Evolutionary conservation across 176 grass and related monocot genomes (phyloP), one percentile per base, ranked within the genome.

Genomic region (Hordeum marinum): DNA sequence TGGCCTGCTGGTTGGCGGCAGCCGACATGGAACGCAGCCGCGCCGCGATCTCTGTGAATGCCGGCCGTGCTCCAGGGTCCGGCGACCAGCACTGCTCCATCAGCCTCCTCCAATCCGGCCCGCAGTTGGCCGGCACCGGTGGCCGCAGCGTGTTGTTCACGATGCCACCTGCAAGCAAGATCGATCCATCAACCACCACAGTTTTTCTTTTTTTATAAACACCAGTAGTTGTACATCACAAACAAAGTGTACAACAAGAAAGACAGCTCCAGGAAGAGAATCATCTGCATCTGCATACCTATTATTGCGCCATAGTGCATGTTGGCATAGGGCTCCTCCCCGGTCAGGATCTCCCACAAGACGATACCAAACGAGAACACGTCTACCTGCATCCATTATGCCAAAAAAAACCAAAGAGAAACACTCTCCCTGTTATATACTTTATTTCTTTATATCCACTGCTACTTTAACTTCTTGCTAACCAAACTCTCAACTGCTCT

Each of bases 81-180:
- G 90, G 95, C 17, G 95, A 89, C 89, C 94, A 96, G 54, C 91
- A 93, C 43, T 87, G 83, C 42, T 96, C 89, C 94, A 96, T 96
- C 58, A 96, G 72, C 34, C 73, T 65, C 39, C 84, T 85, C 94
- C 91, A 96, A 31, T 89, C 80, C 7, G 68, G 84, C 21, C 93
- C 84, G 10, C 94, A 96, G 24, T 87, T 87, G 13, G 18, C 80
- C 35, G 94, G 89, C 82, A 96, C 84, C 0, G 65, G 66, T 12
- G 94, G 94, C 52, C 94, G 87, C 76, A 93, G 31, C 64, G 91
- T 96, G 77, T 93, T 96, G 76, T 73, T 93, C 77, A 96, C 70
- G 72, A 96, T 93, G 79, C 91, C 94, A 60, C 88, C 94, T 93
- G 63, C 15, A 34, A 34, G 32, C 76, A 43, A 21, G 21, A 67